Percentiles rank a stretch among this genome's conserved stretches.
These are phyloP conservation scores for Hypoxylon subgilvum DNA, from an alignment of 495 filamentous ascomycete genomes.

Conservation along the genomic window DNA sequence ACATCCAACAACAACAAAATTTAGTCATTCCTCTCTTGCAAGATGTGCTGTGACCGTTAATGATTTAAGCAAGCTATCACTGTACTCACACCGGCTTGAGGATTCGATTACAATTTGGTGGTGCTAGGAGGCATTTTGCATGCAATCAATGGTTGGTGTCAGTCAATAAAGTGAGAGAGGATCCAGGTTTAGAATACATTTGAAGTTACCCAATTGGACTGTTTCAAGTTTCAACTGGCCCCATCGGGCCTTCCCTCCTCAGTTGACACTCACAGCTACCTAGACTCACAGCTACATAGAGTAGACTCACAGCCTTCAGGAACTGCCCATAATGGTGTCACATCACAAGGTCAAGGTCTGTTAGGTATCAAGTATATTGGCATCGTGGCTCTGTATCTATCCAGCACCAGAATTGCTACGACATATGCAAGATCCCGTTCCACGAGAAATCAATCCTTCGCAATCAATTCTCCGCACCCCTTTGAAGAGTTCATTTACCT, in stretches of 20 bases:
- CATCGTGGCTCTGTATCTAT: neutral
- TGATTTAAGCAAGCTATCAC: too few relatives aligned
- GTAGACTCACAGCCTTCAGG: too few relatives aligned
- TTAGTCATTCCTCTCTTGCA: too few relatives aligned
- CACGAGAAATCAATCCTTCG: neutral
- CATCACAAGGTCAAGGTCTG: constrained; percentile 1
- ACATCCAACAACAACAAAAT: too few relatives aligned
- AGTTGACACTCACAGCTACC: too few relatives aligned
- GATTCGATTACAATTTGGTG: too few relatives aligned
- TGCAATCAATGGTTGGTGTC: too few relatives aligned
- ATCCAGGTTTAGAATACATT: constrained; percentile 19
- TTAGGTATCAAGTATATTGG: neutral
- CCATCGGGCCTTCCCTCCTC: neutral
- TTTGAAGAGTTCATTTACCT: constrained; percentile 7
- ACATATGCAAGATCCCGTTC: constrained; percentile 12
- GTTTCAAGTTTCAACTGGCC: constrained; percentile 29
- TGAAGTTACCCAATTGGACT: constrained; percentile 22
- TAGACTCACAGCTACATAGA: too few relatives aligned
- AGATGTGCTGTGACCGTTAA: too few relatives aligned
- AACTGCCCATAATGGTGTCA: neutral
- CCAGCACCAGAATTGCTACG: neutral
- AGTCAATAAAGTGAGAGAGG: too few relatives aligned
- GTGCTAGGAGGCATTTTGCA: too few relatives aligned
- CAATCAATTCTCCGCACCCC: constrained; percentile 4
- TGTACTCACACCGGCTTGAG: too few relatives aligned